Evolutionary conservation across 83 land plant species (phyloP).

Genomic region (Thuja plicata): DNA sequence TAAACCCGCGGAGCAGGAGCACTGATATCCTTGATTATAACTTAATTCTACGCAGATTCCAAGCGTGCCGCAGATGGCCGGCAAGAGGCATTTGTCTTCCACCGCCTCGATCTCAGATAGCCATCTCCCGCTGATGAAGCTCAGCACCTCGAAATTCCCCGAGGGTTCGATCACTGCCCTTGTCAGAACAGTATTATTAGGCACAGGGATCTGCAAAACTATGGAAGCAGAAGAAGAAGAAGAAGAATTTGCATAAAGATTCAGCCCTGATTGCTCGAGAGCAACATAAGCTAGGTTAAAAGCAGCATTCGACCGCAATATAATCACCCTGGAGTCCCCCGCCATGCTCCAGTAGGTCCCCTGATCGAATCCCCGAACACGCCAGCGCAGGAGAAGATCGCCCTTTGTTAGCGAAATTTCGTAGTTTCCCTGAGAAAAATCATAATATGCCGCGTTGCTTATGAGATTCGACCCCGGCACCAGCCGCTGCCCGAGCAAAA

Average conservation of each 20-base stretch:
- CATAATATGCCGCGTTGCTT: conserved; percentile 7
- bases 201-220: conserved; percentile 21
- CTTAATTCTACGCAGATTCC: conserved; percentile 30
- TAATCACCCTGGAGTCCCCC: conserved; percentile 22
- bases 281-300: conserved; percentile 20
- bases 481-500: conserved; percentile 42
- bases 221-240: neutral
- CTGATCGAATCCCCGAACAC: neutral
- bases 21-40: neutral
- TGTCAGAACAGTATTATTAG: conserved; percentile 17
- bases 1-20: conserved; percentile 35
- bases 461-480: conserved; percentile 17
- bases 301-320: neutral
- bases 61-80: conserved; percentile 34
- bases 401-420: conserved; percentile 10
- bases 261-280: conserved; percentile 39
- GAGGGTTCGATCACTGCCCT: conserved; percentile 22
- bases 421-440: conserved; percentile 31
- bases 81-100: conserved; percentile 30
- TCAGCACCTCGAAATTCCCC: conserved; percentile 31
- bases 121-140: conserved; percentile 3
- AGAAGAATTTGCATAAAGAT: conserved; percentile 10
- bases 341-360: conserved; percentile 50
- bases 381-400: conserved; percentile 44
- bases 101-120: conserved; percentile 30